These are phyloP conservation scores for Kodamaea laetipori DNA, from an alignment of 805 yeast genomes.

Conservation along the genomic window DNA sequence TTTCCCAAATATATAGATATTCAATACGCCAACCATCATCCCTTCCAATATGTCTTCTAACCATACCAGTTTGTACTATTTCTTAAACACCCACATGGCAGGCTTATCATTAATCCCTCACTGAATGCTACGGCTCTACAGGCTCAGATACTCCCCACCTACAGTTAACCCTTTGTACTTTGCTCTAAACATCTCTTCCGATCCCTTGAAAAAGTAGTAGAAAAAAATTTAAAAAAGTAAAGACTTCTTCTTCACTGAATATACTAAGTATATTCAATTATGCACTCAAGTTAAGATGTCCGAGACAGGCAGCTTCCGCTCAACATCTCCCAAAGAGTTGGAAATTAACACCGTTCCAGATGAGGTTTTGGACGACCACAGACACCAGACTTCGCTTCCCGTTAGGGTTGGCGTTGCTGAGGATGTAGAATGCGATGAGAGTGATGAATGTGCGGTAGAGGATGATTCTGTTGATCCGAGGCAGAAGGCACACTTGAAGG, in stretches of 20 bases:
- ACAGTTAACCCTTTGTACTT: too few species aligned
- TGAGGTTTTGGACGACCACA: constrained; percentile 42
- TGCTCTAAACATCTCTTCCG: too few species aligned
- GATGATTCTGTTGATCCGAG: constrained; percentile 20
- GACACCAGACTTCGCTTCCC: constrained; percentile 41
- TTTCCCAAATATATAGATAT: too few species aligned
- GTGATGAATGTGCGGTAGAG: constrained; percentile 10
- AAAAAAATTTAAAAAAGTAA: not conserved
- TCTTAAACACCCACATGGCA: too few species aligned
- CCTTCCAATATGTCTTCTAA: too few species aligned
- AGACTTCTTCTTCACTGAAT: not conserved
- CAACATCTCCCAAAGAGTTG: constrained; percentile 29
- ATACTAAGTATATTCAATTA: constrained; percentile 5
- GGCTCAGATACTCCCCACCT: too few species aligned
- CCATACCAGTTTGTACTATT: too few species aligned
- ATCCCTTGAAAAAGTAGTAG: constrained; percentile 7
- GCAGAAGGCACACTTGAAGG: not conserved
- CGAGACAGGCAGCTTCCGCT: constrained; percentile 40
- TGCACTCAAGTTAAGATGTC: constrained; percentile 31
- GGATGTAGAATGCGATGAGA: constrained; percentile 16
- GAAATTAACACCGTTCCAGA: constrained; percentile 27
- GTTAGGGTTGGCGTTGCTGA: constrained; percentile 23
- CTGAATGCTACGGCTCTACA: too few species aligned
- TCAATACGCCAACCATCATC: too few species aligned
- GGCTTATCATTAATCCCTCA: too few species aligned